Base-by-base conservation (phyloP, 164 flowering plant genomes). In the Amborella trichopoda region DNA sequence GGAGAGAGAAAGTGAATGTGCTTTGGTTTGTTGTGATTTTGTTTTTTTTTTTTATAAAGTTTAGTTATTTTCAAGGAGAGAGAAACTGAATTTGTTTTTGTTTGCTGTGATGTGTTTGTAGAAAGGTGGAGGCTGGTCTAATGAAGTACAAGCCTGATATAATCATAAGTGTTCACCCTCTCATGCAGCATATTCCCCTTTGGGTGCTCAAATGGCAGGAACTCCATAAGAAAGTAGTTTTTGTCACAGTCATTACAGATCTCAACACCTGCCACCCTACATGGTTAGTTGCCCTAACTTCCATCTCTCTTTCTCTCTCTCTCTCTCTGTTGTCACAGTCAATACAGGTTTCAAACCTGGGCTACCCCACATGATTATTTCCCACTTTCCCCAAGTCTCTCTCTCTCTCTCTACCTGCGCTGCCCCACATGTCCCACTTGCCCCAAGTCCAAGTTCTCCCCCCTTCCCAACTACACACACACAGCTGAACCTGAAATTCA, bases 141-240 rank as follows among this genome's bases (percentile, higher is more conserved):
- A 87, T 87, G 96, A 80, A 87, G 71, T 87, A 83, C 78, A 81
- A 79, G 54, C 96, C 96, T 9, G 96, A 87, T 48, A 83, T 87
- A 40, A 87, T 87, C 57, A 87, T 87, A 22, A 83, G 94, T 52
- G 96, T 83, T 11, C 96, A 87, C 63, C 96, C 96, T 36, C 69
- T 87, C 18, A 87, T 87, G 96, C 96, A 87, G 52, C 96, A 87
- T 49, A 77, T 87, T 52, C 94, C 96, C 20, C 37, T 87, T 43
- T 76, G 88, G 90, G 94, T 83, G 60, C 94, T 87, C 4, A 87
- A 79, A 65, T 81, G 94, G 91, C 88, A 83, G 64, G 80, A 81
- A 24, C 77, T 87, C 45, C 80, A 81, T 33, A 77, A 87, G 69
- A 87, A 83, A 64, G 91, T 83, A 11, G 53, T 87, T 17, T 87